A percentile compares a stretch with the other conserved stretches of the same genome.
These are phyloP conservation scores for Ananas comosus DNA, from an alignment of 176 grass and related monocot species.

Conservation along the genomic window DNA sequence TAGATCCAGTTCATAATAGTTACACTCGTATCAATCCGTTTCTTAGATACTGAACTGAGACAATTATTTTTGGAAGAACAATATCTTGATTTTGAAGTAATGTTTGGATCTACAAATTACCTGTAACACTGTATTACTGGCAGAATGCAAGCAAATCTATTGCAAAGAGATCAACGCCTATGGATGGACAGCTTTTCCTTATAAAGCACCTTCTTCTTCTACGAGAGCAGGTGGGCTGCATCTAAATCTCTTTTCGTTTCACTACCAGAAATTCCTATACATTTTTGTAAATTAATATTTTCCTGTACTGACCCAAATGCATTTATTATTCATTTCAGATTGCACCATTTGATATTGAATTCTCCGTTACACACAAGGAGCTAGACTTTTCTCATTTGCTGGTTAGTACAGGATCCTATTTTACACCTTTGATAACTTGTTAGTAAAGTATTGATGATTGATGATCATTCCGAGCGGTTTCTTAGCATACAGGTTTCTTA, in stretches of 20 bases:
- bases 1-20: no score
- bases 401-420: conserved; percentile 24
- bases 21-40: no score
- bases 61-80: not conserved
- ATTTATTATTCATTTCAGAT: conserved; percentile 44
- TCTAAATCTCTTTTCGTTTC: conserved; percentile 8
- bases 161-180: conserved; percentile 69
- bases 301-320: conserved; percentile 13
- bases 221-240: conserved; percentile 62
- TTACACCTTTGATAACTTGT: not conserved
- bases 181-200: conserved; percentile 95
- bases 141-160: conserved; percentile 81
- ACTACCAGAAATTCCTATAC: not conserved
- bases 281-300: not conserved
- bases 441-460: not conserved
- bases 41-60: no score
- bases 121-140: conserved; percentile 8
- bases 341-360: conserved; percentile 85
- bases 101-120: not conserved
- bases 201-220: conserved; percentile 97
- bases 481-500: no score
- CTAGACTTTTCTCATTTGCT: conserved; percentile 98
- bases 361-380: conserved; percentile 92
- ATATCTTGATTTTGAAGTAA: not conserved
- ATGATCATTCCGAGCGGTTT: not conserved